These are phyloP conservation scores for Byssothecium circinans DNA, from an alignment of 2,329 filamentous ascomycete genomes.

Conservation along the genomic window DNA sequence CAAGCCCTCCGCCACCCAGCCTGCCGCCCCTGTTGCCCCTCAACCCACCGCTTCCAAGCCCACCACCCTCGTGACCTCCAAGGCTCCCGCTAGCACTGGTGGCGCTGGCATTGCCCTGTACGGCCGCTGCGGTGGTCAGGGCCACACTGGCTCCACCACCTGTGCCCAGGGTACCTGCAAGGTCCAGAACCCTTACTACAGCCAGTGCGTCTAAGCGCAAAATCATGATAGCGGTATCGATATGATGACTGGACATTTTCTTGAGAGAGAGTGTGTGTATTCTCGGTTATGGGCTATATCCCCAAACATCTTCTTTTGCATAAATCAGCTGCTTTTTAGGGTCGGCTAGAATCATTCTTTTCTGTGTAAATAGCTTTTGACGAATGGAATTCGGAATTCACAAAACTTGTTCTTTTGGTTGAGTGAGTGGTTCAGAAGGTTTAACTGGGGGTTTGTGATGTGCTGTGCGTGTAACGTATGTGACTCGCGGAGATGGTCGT, in stretches of 20 bases:
- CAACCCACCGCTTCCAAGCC: slow-evolving; percentile 5
- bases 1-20: slow-evolving; percentile 5
- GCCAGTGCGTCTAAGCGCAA: slow-evolving; percentile 44
- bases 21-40: background rate
- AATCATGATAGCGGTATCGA: slow-evolving; percentile 4
- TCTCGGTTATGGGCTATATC: slow-evolving; percentile 9
- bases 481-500: too few species aligned
- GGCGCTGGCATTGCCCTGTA: slow-evolving; percentile 18
- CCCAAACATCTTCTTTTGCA: background rate
- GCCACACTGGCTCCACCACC: slow-evolving; percentile 42
- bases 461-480: too few species aligned
- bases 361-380: slow-evolving; percentile 18
- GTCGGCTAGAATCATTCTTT: background rate
- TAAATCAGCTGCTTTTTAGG: slow-evolving; percentile 13
- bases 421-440: too few species aligned
- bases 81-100: slow-evolving; percentile 18
- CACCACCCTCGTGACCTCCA: slow-evolving; percentile 26
- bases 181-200: slow-evolving; percentile 49
- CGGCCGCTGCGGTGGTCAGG: slow-evolving; percentile 49
- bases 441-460: too few species aligned
- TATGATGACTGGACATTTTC: slow-evolving; percentile 10
- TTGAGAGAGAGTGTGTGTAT: slow-evolving; percentile 16
- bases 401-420: too few species aligned
- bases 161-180: slow-evolving; percentile 48
- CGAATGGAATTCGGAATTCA: slow-evolving; percentile 17